Base-by-base conservation (phyloP, 257 asterid species). In the Solanum megistacrolobum region DNA sequence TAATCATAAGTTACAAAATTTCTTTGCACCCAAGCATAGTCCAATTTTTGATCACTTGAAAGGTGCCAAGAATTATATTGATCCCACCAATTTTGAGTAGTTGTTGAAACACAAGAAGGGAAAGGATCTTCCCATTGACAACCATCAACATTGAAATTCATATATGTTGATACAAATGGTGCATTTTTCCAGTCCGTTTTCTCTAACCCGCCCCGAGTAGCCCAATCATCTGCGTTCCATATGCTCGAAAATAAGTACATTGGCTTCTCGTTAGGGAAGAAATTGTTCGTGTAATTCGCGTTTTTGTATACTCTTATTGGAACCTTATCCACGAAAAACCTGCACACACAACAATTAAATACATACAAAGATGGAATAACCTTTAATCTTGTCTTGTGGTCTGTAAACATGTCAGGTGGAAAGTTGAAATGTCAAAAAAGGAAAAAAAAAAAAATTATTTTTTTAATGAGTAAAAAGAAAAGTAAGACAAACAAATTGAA, bases 141-240 rank as follows among this genome's bases (percentile, higher is more conserved):
- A 16, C 92, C 99, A 36, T 96, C 99, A 6, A 92, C 98, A 29
- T 38, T 91, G 90, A 94, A 97, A 34, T 94, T 93, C 21, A 88
- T 94, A 92, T 97, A 97, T 14, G 98, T 93, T 9, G 99, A 97
- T 58, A 95, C 98, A 75, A 97, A 97, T 16, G 99, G 99, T 16
- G 94, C 98, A 62, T 94, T 92, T 38, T 87, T 92, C 98, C 99
- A 97, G 90, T 96, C 94, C 34, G 98, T 97, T 92, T 97, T 97
- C 92, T 96, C 98, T 29, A 95, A 89, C 4, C 99, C 99, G 9
- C 99, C 99, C 34, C 98, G 83, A 1, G 99, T 95, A 20, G 99
- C 99, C 99, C 99, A 97, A 88, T 97, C 99, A 18, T 97, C 99
- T 0, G 98, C 99, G 39, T 97, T 93, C 99, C 99, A 97, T 29